Evolutionary conservation across 768 basidiomycete genomes (phyloP), one percentile per base, ranked within the genome.

Genomic region (Pleurotus eryngii): DNA sequence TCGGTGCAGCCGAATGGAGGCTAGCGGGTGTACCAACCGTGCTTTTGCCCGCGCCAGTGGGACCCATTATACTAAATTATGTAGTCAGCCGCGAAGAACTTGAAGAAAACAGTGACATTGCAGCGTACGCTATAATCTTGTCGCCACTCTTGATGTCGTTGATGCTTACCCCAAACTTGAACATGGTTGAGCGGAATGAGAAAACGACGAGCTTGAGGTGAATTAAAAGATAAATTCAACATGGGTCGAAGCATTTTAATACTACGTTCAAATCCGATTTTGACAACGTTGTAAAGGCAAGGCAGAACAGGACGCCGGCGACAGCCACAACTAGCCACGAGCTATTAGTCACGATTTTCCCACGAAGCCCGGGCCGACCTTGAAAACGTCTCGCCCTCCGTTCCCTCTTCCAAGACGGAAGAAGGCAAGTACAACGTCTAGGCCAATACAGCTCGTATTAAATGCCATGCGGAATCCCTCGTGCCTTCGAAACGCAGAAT

Each of bases 401-500:
- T 35, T 35, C 11, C 7, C 0, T 35, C 30, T 35, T 35, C 3
- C 30, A 11, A 11, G 3, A 35, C 30, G 30, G 3, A 35, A 35
- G 30, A 35, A 35, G 30, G 30, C 30, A 35, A 35, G 30, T 35
- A 35, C 11, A 35, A 3, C 30, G 30, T 35, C 30, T 35, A 35
- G 8, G 17, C 17, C 17, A 39, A 18, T 26, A 49, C n/a, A 49
- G 48, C 27, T 43, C 37, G 35, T 24, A 59, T 54, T 18, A 55
- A 46, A 15, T 46, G 15, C 2, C 65, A 68, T 3, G 77, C 69
- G 6, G 74, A 73, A 2, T 62, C 27, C 22, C 62, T 57, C 1
- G 68, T 68, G 26, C 68, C 66, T 35, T 60, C 59, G 57, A 76
- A 74, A 39, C 74, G 73, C 11, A 67, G 60, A 12, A 79, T 58